A percentile compares a stretch with the other conserved stretches of the same genome.
Evolutionary conservation across 495 filamentous ascomycete genomes (phyloP).

Genomic region (Talaromyces proteolyticus): DNA sequence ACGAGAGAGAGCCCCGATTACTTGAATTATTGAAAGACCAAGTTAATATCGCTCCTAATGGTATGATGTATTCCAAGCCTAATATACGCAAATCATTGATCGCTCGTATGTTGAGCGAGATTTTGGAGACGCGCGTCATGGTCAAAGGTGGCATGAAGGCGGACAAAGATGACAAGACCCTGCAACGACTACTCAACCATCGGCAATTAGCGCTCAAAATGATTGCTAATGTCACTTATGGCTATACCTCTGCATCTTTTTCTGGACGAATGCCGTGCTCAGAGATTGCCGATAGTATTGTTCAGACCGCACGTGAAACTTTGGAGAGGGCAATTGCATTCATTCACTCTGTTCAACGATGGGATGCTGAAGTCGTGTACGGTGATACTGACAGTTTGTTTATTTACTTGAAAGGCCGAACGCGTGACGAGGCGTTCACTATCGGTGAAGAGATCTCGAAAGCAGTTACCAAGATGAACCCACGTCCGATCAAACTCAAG

Average conservation of each 20-base stretch:
- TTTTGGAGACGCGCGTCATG: constrained; percentile 96
- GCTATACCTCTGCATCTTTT: constrained; percentile 93
- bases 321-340: constrained; percentile 89
- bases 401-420: constrained; percentile 81
- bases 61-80: constrained; percentile 88
- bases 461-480: constrained; percentile 83
- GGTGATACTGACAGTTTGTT: constrained; percentile 98
- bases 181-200: constrained; percentile 89
- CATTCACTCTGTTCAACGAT: constrained; percentile 79
- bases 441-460: constrained; percentile 93
- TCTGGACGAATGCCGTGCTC: constrained; percentile 96
- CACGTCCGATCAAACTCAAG: constrained; percentile 88
- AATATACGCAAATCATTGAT: constrained; percentile 83
- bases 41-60: constrained; percentile 92
- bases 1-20: constrained; percentile 65
- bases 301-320: constrained; percentile 90
- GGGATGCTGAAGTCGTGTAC: constrained; percentile 96
- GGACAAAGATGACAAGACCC: constrained; percentile 80
- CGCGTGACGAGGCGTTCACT: constrained; percentile 79
- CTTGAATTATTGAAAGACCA: constrained; percentile 76
- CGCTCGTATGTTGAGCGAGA: constrained; percentile 94
- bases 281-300: constrained; percentile 97
- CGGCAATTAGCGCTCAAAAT: constrained; percentile 93
- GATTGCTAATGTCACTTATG: constrained; percentile 96
- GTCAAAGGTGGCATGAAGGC: constrained; percentile 96